Evolutionary conservation across 345 rosid species (phyloP), one percentile per base, ranked within the genome.

Genomic region (Arabis hirsuta): DNA sequence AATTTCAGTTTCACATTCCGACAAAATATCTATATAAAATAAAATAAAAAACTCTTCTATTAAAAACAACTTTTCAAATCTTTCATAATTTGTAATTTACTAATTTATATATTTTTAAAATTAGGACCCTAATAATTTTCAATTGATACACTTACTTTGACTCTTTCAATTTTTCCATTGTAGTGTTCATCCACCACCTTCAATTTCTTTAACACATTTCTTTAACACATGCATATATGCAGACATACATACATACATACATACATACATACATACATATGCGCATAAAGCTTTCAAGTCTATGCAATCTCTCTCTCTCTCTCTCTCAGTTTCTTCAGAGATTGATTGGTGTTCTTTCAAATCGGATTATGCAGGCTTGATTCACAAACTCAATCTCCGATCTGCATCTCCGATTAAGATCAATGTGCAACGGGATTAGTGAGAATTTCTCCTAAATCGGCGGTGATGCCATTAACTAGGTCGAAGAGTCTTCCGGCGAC

Each of bases 401-500:
- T 52, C 38, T 66, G n/a, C 36, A 36, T 51, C 43, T 44, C 24
- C 55, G 48, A 57, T 46, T 6, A 1, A 50, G 29, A 62, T 62
- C 45, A 72, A 72, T 62, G 62, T 43, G 42, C 4, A 29, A 19
- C 45, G 86, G 84, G 31, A 45, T 74, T 73, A 83, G 88, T 11
- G 83, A 77, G 84, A 81, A 74, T 71, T 73, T 84, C 87, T 43
- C 85, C 88, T 69, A 89, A 82, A 19, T 67, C 62, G 38, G 51
- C 79, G 56, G 74, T 65, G 53, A 76, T 67, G 59, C 43, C 81
- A 19, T 62, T 89, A 58, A 71, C 88, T 10, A 75, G 96, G 36
- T 80, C 91, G 13, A 83, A 79, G 78, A 91, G 96, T 67, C 70
- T 87, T 61, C 97, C 96, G 55, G 83, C 84, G n/a, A 79, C 82